Conservation (phyloP, 1,284 basidiomycete species). For the Gomphus sp. region DNA sequence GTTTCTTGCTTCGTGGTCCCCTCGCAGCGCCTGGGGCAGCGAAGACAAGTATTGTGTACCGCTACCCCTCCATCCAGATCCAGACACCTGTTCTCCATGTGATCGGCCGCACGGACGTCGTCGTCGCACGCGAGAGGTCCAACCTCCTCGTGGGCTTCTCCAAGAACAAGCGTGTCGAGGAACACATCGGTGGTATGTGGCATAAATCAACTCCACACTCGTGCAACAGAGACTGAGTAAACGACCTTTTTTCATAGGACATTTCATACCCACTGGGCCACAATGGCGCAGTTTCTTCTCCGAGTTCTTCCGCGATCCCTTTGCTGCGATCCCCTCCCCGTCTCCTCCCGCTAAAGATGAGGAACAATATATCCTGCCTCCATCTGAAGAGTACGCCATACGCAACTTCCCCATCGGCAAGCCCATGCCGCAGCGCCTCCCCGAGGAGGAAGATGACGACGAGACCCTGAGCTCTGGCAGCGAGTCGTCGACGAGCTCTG, state of each 20-base stretch:
- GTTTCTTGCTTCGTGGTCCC: conserved; percentile 49
- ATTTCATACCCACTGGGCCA: conserved; percentile 68
- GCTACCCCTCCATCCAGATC: conserved; percentile 47
- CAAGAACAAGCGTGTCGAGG: conserved; percentile 44
- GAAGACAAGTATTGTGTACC: conserved; percentile 20
- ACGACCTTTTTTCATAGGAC: conserved; percentile 34
- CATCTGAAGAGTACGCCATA: no score
- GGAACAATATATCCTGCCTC: no score
- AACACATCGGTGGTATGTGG: conserved; percentile 64
- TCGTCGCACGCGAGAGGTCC: conserved; percentile 68
- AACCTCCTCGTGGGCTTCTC: conserved; percentile 52
- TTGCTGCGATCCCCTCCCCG: no score
- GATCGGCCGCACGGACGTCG: conserved; percentile 70
- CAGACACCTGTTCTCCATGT: conserved; percentile 74
- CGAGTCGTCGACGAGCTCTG: no score
- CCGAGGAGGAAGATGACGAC: no score
- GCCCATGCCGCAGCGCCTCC: no score
- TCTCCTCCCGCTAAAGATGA: no score
- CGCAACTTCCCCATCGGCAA: no score
- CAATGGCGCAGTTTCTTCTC: conserved; percentile 65
- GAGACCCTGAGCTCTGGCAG: no score
- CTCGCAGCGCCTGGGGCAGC: conserved; percentile 14
- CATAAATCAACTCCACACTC: no score
- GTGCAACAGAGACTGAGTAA: no score
- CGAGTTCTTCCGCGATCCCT: conserved; percentile 28